These are phyloP conservation scores for Paramecium sonneborni DNA, from an alignment of 73 alveolate genomes.

Conservation along the genomic window DNA sequence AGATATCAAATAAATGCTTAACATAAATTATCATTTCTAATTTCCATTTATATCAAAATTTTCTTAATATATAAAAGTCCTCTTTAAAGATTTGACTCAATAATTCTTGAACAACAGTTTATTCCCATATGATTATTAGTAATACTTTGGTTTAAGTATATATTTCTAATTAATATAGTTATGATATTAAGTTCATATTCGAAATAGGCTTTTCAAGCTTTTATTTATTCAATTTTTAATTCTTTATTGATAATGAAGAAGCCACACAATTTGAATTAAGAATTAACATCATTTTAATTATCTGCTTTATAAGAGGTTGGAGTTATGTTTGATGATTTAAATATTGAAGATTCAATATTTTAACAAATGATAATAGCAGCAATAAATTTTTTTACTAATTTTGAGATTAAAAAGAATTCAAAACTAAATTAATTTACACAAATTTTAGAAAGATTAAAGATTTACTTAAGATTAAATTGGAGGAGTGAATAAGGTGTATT, in stretches of 20 bases:
- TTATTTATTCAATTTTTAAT: background rate
- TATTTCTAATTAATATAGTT: background rate
- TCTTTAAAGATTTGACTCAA: background rate
- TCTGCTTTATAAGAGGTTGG: constrained; percentile 4
- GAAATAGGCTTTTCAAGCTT: background rate
- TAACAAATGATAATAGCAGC: background rate
- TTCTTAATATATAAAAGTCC: background rate
- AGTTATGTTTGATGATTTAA: background rate
- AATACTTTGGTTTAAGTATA: background rate
- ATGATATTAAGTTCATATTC: background rate
- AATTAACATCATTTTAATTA: background rate
- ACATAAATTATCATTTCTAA: background rate
- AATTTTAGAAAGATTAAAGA: constrained; percentile 1
- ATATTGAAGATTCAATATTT: background rate
- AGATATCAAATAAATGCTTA: background rate
- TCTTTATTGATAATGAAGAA: background rate
- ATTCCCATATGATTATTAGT: background rate
- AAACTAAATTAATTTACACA: background rate
- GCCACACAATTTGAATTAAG: background rate
- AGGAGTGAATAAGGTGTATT: background rate
- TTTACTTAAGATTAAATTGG: background rate
- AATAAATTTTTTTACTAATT: background rate
- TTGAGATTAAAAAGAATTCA: background rate
- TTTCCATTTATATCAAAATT: background rate
- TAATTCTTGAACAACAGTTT: background rate